These are phyloP conservation scores for Pseudofabraea citricarpa DNA, from an alignment of 2,329 filamentous ascomycete species.

Conservation along the genomic window DNA sequence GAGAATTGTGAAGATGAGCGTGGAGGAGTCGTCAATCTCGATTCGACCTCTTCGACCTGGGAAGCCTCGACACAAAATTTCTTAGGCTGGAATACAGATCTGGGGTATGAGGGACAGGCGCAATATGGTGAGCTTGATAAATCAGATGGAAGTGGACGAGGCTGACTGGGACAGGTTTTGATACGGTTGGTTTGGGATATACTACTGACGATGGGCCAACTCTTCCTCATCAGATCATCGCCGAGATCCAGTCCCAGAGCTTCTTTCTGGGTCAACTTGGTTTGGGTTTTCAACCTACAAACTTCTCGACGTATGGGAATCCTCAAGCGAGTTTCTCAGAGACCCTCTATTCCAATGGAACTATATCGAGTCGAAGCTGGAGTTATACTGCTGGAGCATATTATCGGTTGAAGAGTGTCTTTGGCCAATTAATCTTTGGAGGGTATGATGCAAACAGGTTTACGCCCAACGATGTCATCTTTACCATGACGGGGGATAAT, in stretches of 20 bases:
- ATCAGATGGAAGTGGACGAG: not conserved
- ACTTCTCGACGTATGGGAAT: slow-evolving; percentile 31
- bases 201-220: slow-evolving; percentile 12
- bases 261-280: slow-evolving; percentile 32
- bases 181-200: slow-evolving; percentile 20
- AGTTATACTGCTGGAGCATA: slow-evolving; percentile 37
- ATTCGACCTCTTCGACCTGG: slow-evolving; percentile 32
- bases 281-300: slow-evolving; percentile 35
- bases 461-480: slow-evolving; percentile 30
- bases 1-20: slow-evolving; percentile 30
- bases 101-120: slow-evolving; percentile 30
- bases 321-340: slow-evolving; percentile 30
- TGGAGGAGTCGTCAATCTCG: slow-evolving; percentile 30
- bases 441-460: slow-evolving; percentile 37
- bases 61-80: slow-evolving; percentile 26
- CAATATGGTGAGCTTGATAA: slow-evolving; percentile 15
- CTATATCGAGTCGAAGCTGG: slow-evolving; percentile 35
- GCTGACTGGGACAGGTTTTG: slow-evolving; percentile 12
- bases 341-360: slow-evolving; percentile 29
- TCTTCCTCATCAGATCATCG: slow-evolving; percentile 15
- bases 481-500: slow-evolving; percentile 34
- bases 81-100: slow-evolving; percentile 32
- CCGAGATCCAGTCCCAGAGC: slow-evolving; percentile 12
- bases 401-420: slow-evolving; percentile 30
- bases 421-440: slow-evolving; percentile 35